Evolutionary conservation across 371 early-diverging fungal genomes (phyloP), one percentile per base, ranked within the genome.

Genomic region (Thermomucor indicae-seudaticae): DNA sequence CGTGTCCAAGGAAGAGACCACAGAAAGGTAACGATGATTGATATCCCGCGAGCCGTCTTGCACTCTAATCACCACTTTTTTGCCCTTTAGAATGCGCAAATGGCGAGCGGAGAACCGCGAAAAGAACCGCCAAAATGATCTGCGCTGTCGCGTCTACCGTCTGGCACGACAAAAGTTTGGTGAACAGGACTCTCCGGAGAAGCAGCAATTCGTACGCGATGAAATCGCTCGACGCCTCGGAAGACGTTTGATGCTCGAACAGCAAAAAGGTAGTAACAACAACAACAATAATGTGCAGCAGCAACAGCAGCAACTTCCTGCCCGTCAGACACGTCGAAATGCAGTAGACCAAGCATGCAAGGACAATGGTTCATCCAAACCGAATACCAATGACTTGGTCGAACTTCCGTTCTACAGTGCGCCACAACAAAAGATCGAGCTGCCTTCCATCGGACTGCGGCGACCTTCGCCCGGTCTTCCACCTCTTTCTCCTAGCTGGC

Each of bases 131-230:
- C 65, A 76, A 27, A 85, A 85, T 37, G 85, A 85, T 46, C 70
- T 83, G 53, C 63, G 85, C 3, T 85, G 84, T 42, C 80, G 85
- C 17, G 85, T 85, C 6, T 83, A 85, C 60, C 75, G 83, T 2
- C 67, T 79, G 24, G 85, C 85, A 4, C 60, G 79, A 1, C 77
- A 79, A 41, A 72, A 72, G 40, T 85, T 81, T 60, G 85, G 84
- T 8, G 66, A 71, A 16, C 71, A 67, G 2, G 75, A 79, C 28
- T 72, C 78, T 3, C 67, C 67, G 0, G 80, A 77, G 31, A 75
- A 80, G 29, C 72, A 79, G 31, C 70, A 73, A 1, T 85, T 78
- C 65, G 79, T 85, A 39, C 75, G 70, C 24, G 67, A 72, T 2
- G 84, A 85, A 58, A 85, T 83, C 22, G 60, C 51, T 6, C 49